phyloP scores from a whole-genome alignment of 768 basidiomycete genomes.

The Pisolithus tinctorius region DNA sequence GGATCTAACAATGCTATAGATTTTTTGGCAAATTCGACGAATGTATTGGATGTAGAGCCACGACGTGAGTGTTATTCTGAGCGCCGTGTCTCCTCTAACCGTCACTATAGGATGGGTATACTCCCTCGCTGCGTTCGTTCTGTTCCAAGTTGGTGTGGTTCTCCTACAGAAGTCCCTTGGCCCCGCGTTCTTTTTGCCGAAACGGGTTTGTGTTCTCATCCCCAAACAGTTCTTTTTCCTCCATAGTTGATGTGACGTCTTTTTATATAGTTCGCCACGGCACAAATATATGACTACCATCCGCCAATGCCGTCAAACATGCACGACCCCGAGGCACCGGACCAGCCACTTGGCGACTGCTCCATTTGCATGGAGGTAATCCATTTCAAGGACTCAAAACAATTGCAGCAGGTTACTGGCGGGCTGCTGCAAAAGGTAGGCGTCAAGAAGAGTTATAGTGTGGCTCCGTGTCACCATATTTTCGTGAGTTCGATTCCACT shows the following conservation, averaged over 20 bases:
- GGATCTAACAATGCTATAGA: constrained; percentile 40
- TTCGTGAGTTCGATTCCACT: constrained; percentile 48
- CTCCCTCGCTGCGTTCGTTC: constrained; percentile 50
- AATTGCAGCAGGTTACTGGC: constrained; percentile 28
- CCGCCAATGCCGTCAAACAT: constrained; percentile 54
- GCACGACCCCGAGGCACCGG: constrained; percentile 68
- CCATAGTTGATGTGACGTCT: not conserved
- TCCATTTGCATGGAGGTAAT: constrained; percentile 93
- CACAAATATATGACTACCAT: constrained; percentile 78
- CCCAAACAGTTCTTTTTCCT: not conserved
- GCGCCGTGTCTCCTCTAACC: not conserved
- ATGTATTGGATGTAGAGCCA: constrained; percentile 77
- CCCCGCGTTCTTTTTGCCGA: constrained; percentile 79
- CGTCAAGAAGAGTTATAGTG: constrained; percentile 63
- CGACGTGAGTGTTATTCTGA: constrained; percentile 42
- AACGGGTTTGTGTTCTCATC: constrained; percentile 38
- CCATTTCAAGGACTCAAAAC: constrained; percentile 39
- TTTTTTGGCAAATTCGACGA: constrained; percentile 75
- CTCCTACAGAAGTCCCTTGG: constrained; percentile 71
- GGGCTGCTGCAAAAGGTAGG: constrained; percentile 32
- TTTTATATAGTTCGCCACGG: constrained; percentile 50
- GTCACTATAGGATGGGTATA: constrained; percentile 55
- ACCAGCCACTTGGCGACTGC: constrained; percentile 77
- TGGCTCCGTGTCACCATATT: constrained; percentile 85
- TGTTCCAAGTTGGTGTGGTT: constrained; percentile 55